Base-by-base conservation (phyloP, 2,329 filamentous ascomycete species). In the Seiridium cupressi region DNA sequence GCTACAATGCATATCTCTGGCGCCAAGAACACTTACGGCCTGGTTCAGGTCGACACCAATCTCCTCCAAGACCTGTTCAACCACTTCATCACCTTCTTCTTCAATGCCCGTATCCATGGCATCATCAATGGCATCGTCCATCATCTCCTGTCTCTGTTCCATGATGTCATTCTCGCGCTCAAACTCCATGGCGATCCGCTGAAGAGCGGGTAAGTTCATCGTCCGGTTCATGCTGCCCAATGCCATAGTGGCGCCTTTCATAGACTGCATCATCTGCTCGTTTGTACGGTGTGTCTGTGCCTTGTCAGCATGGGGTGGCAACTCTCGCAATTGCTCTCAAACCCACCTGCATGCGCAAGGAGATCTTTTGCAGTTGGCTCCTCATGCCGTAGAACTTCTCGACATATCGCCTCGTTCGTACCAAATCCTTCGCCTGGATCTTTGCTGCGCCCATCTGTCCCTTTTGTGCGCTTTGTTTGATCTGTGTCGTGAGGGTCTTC, bases 261-360 rank as follows among this genome's bases (percentile, higher is more conserved):
- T 98, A 7, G 93, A 95, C 76, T 97, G 92, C 93, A 97, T 97
- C 95, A 99, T 99, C 77, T 98, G 94, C 76, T 99, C 95, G 76
- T 99, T 99, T 66, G 93, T 97, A 65, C 95, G 89, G 65, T 98
- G 94, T 55, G 95, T 99, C 92, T 97, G 69, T 18, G 8, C 11
- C 2, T 36, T 18, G 34, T 18, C 11, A 55, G 11, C 32, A 11
- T 42, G 8, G 5, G 10, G 35, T 13, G 26, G 11, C 32, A 6
- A 32, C 3, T 32, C 26, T 49, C 7, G 8, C 6, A 32, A 11
- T 9, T 26, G 10, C 9, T 4, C 44, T 58, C 18, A 32, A 11
- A 63, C 68, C 57, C 79, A 95, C 92, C 86, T 98, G 95, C 72
- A 99, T 93, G 49, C 94, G 88, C 58, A 99, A 79, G 11, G 92